Base-by-base conservation (phyloP, 306 rosid genomes). In the Prunus armeniaca region DNA sequence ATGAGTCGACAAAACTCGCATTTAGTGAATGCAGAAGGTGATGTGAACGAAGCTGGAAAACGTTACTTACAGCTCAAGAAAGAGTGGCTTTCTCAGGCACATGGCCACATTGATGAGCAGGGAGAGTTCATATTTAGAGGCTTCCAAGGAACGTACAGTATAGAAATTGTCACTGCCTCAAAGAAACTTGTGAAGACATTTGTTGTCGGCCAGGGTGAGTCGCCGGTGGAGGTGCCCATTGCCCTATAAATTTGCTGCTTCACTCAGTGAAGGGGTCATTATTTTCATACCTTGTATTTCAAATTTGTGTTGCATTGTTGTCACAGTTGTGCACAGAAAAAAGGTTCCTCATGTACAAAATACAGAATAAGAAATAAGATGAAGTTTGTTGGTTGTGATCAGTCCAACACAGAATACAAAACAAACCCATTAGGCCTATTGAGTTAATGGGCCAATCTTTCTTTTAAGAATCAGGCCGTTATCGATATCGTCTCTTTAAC, bases 21-120 rank as follows among this genome's bases (percentile, higher is more conserved):
- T 77, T 81, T 96, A 65, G 96, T 91, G 77, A 74, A 89, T 74
- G 93, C 98, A 24, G 98, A 95, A 82, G 99, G 99, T 6, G 98
- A 88, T 2, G 6, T 96, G 22, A 92, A 96, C 7, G 90, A 88
- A 85, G 97, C 99, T 27, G 98, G 97, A 7, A 86, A 82, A 61
- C 86, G 96, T 22, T 89, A 72, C 79, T 72, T 92, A 70, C 75
- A 73, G 70, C 90, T 96, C 58, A 91, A 88, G 79, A 79, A 86
- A 64, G 99, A 92, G 86, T 92, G 97, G 98, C 71, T 96, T 24
- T 87, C 93, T 64, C 89, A 69, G 6, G 79, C 91, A 2, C 85
- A 68, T 72, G 98, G 97, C 4, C 83, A 80, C 69, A 75, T 86
- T 56, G 89, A 89, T 45, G 91, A 86, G 69, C 75, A 82, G 63